Percentiles rank a stretch among this genome's conserved stretches.
These are phyloP conservation scores for Torulaspora globosa DNA, from an alignment of 1,139 yeast genomes.

Conservation along the genomic window DNA sequence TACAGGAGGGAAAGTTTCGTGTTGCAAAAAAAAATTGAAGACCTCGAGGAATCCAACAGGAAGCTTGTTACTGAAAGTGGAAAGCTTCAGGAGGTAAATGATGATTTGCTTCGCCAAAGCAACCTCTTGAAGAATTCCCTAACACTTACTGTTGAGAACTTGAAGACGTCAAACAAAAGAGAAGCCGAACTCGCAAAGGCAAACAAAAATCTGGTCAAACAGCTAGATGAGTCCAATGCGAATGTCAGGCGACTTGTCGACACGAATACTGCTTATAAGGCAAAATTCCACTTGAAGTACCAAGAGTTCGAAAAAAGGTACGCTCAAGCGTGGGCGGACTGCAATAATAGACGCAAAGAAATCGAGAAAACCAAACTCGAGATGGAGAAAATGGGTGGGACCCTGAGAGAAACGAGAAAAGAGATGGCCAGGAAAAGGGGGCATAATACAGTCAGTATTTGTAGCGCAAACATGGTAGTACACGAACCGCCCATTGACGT, in stretches of 20 bases:
- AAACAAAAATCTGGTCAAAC: neutral
- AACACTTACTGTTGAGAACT: neutral
- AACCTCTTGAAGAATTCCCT: neutral
- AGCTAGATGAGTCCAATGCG: neutral
- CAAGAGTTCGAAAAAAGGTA: conserved; percentile 1
- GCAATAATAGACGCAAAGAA: conserved; percentile 4
- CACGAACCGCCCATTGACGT: neutral
- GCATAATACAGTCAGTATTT: neutral
- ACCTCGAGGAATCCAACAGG: conserved; percentile 3
- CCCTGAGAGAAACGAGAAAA: conserved; percentile 1
- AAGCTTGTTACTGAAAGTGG: neutral
- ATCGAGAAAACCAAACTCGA: conserved; percentile 2
- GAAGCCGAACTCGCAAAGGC: neutral
- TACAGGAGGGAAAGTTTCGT: conserved; percentile 4
- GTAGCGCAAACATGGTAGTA: neutral
- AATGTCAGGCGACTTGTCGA: conserved; percentile 1
- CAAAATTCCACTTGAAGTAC: conserved; percentile 1
- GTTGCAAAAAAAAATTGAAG: neutral
- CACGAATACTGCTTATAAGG: conserved; percentile 1
- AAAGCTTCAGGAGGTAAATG: neutral
- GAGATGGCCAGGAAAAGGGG: conserved; percentile 2
- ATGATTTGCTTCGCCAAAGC: neutral
- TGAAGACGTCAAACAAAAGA: neutral
- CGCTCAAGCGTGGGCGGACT: neutral
- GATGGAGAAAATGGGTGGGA: conserved; percentile 2